A percentile compares a stretch with the other conserved stretches of the same genome.
Conservation (phyloP, 2,329 filamentous ascomycete genomes). For the Clonostachys rhizophaga region DNA sequence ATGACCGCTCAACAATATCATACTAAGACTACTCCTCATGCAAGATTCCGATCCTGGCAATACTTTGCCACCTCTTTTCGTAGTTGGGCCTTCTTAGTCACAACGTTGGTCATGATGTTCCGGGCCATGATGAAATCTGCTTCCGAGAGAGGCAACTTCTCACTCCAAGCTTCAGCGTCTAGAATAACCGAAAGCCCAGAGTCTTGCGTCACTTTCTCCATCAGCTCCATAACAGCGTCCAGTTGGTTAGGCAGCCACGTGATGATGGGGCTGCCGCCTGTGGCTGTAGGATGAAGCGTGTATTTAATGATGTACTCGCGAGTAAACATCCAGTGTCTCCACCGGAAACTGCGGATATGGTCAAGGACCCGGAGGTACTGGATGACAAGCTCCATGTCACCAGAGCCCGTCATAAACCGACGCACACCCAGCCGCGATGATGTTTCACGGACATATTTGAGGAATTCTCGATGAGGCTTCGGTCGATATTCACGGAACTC, state of each 20-base stretch:
- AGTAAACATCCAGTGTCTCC: conserved; percentile 83
- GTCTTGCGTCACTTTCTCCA: conserved; percentile 52
- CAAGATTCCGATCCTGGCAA: conserved; percentile 56
- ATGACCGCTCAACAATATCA: too few relatives aligned
- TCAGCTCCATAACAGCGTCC: conserved; percentile 67
- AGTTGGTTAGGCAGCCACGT: conserved; percentile 84
- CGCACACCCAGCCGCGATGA: conserved; percentile 47
- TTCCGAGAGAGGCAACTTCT: too few relatives aligned
- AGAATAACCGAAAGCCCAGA: conserved; percentile 33
- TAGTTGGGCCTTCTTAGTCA: conserved; percentile 60
- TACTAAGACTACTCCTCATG: neutral
- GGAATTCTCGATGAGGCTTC: conserved; percentile 81
- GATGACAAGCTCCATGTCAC: conserved; percentile 44
- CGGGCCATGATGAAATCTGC: conserved; percentile 25
- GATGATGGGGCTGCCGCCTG: conserved; percentile 76
- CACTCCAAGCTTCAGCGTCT: conserved; percentile 11
- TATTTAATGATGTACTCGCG: conserved; percentile 80
- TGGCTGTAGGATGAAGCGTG: conserved; percentile 71
- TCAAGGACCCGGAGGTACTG: conserved; percentile 47
- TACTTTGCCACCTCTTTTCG: conserved; percentile 73
- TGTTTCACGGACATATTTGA: conserved; percentile 61
- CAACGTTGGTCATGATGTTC: conserved; percentile 64
- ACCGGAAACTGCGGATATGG: conserved; percentile 76
- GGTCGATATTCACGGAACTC: conserved; percentile 91
- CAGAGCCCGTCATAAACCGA: conserved; percentile 46